phyloP scores from a whole-genome alignment of 1,284 basidiomycete species.

The Leucoagaricus sp. region DNA sequence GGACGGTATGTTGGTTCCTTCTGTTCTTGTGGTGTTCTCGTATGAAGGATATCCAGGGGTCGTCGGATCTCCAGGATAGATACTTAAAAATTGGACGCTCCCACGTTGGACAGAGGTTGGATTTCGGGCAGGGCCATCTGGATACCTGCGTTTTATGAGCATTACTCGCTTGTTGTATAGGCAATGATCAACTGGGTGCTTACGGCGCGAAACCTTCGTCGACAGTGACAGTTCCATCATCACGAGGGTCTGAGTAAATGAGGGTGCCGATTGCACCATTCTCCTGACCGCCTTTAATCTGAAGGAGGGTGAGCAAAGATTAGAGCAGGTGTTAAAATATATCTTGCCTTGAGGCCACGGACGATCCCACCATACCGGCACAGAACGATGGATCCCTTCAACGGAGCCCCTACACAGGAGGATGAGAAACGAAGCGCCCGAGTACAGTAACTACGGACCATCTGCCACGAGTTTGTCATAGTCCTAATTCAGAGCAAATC shows the following conservation, averaged over 20 bases:
- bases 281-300: slow-evolving; percentile 82
- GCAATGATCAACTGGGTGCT: slow-evolving; percentile 7
- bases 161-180: not conserved
- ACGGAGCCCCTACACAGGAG: slow-evolving; percentile 59
- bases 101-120: slow-evolving; percentile 86
- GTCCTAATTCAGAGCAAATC: slow-evolving; percentile 24
- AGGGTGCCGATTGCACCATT: slow-evolving; percentile 73
- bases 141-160: slow-evolving; percentile 43
- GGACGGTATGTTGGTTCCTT: slow-evolving; percentile 69
- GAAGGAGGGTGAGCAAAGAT: not conserved
- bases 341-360: slow-evolving; percentile 77
- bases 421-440: slow-evolving; percentile 47
- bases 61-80: slow-evolving; percentile 85
- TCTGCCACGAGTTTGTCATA: slow-evolving; percentile 22
- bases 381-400: slow-evolving; percentile 80
- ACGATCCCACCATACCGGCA: slow-evolving; percentile 83
- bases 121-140: slow-evolving; percentile 84
- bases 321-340: not conserved
- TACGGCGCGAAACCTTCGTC: slow-evolving; percentile 73
- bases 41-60: slow-evolving; percentile 92
- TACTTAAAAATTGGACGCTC: slow-evolving; percentile 79
- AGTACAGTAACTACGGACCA: slow-evolving; percentile 9
- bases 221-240: slow-evolving; percentile 82
- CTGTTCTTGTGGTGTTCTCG: slow-evolving; percentile 73
- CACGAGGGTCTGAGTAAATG: slow-evolving; percentile 87